These are phyloP conservation scores for Fraxinus excelsior DNA, from an alignment of 257 asterid species.

Conservation along the genomic window DNA sequence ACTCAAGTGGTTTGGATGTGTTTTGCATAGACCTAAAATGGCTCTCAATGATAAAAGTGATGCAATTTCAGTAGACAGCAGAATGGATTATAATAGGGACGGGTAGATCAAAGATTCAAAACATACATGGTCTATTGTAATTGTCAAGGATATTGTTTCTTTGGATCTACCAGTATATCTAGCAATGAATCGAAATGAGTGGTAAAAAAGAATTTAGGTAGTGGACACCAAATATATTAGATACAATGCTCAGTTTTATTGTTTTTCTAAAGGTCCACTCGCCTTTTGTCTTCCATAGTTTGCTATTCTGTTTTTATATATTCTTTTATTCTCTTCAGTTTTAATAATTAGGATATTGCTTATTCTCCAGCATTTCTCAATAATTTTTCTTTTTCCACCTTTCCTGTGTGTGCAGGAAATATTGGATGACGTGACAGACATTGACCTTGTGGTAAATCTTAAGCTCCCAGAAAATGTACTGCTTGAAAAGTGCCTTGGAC, in stretches of 20 bases:
- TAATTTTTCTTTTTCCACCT: neutral
- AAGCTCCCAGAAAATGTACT: slow-evolving; percentile 89
- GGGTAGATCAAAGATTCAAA: too few species aligned
- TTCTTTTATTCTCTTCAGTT: neutral
- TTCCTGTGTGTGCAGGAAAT: slow-evolving; percentile 58
- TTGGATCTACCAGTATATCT: too few species aligned
- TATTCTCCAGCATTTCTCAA: slow-evolving; percentile 14
- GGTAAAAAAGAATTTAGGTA: too few species aligned
- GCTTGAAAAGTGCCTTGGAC: slow-evolving; percentile 88
- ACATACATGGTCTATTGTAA: neutral
- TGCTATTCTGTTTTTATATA: neutral
- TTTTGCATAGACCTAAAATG: neutral
- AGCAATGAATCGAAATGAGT: too few species aligned
- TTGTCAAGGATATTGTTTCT: too few species aligned
- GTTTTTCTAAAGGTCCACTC: neutral
- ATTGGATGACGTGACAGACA: slow-evolving; percentile 80
- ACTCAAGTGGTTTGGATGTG: neutral
- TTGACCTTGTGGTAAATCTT: slow-evolving; percentile 89
- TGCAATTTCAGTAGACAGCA: too few species aligned
- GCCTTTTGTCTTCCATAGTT: neutral
- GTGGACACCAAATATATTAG: neutral
- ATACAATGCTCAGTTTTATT: neutral
- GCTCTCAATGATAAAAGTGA: too few species aligned
- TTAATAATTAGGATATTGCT: neutral
- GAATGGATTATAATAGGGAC: too few species aligned